Evolutionary conservation across 2,329 filamentous ascomycete species (phyloP), one percentile per base, ranked within the genome.

Genomic region (Neopestalotiopsis sp.): DNA sequence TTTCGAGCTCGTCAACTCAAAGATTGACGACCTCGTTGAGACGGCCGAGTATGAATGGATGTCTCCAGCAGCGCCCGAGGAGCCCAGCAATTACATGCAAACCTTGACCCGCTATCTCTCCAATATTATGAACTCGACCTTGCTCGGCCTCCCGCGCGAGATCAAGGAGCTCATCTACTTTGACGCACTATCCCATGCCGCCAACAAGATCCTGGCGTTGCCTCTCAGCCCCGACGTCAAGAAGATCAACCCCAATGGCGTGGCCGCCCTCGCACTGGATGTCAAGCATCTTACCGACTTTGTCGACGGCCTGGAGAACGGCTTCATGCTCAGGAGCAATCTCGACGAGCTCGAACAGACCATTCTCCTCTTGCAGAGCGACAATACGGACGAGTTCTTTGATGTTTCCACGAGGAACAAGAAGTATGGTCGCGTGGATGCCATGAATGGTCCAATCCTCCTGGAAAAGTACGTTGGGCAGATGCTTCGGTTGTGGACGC

Each of bases 161-260:
- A 98, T 99, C 81, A 98, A 98, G 78, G 94, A 97, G 78, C 90
- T 98, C 68, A 97, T 99, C 75, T 98, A 99, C 82, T 98, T 97
- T 77, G 96, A 98, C 78, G 96, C 96, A 0, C 87, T 99, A 45
- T 94, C 91, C 67, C 96, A 99, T 80, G 94, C 96, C 1, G 92
- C 94, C 3, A 92, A 92, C 71, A 94, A 92, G 80, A 96, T 98
- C 68, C 81, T 97, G 71, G 89, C 90, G 30, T 88, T 97, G 10
- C 94, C 94, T 0, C 86, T 98, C 52, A 92, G 94, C 12, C 83
- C 90, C 0, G 89, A 92, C 40, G 94, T 98, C 42, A 94, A 91
- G 75, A 90, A 90, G 73, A 98, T 99, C 79, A 97, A 96, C 70
- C 91, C 93, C 10, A 91, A 96, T 73, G 94, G 94, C 6, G 94